A percentile compares a stretch with the other conserved stretches of the same genome.
These are phyloP conservation scores for Kodamaea plutei DNA, from an alignment of 1,139 yeast species.

Conservation along the genomic window DNA sequence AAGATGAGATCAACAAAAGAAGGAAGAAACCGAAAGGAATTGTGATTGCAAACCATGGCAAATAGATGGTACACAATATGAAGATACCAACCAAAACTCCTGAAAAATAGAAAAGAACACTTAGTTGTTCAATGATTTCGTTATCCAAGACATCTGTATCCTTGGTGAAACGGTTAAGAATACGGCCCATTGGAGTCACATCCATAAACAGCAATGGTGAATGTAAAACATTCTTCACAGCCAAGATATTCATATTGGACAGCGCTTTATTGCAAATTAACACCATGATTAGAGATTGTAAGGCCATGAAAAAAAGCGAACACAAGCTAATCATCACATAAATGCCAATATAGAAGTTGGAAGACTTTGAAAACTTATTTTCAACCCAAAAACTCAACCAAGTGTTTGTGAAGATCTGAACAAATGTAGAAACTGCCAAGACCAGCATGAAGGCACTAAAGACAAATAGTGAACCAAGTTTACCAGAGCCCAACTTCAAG, in stretches of 20 bases:
- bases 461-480: slow-evolving; percentile 17
- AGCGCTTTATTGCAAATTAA: slow-evolving; percentile 19
- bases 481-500: slow-evolving; percentile 15
- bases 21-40: slow-evolving; percentile 15
- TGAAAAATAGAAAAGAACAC: slow-evolving; percentile 45
- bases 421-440: slow-evolving; percentile 24
- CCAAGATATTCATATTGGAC: slow-evolving; percentile 36
- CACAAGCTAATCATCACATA: slow-evolving; percentile 16
- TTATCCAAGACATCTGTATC: slow-evolving; percentile 81
- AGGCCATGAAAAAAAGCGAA: slow-evolving; percentile 8
- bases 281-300: slow-evolving; percentile 8
- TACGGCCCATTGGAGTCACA: slow-evolving; percentile 56
- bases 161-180: slow-evolving; percentile 61
- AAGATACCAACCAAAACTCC: slow-evolving; percentile 57
- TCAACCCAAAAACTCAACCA: slow-evolving; percentile 40
- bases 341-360: slow-evolving; percentile 34
- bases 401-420: slow-evolving; percentile 35
- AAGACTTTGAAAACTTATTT: slow-evolving; percentile 25
- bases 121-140: slow-evolving; percentile 55
- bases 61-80: slow-evolving; percentile 61
- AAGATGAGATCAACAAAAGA: slow-evolving; percentile 14
- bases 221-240: slow-evolving; percentile 35
- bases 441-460: slow-evolving; percentile 10
- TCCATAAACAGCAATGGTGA: slow-evolving; percentile 58
- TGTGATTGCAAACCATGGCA: slow-evolving; percentile 35